These are phyloP conservation scores for Fonsecaea pugnacius DNA, from an alignment of 2,329 filamentous ascomycete species.

Conservation along the genomic window DNA sequence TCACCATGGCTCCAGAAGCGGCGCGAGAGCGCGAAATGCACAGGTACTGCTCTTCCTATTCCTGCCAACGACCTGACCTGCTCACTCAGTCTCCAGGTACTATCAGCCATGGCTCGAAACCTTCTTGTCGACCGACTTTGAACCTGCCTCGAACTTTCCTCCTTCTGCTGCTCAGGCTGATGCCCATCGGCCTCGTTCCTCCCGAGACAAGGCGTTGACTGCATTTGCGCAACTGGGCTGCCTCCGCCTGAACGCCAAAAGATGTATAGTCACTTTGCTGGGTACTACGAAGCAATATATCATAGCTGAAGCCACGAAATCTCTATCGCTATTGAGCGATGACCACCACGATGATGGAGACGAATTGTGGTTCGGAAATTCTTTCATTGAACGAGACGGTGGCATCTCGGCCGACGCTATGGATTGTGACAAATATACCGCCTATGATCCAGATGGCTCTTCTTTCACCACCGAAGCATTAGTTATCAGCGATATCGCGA, in stretches of 20 bases:
- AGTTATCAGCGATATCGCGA: slow-evolving; percentile 47
- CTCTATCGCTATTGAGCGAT: slow-evolving; percentile 45
- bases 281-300: slow-evolving; percentile 55
- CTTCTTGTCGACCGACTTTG: slow-evolving; percentile 36
- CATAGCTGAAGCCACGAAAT: slow-evolving; percentile 57
- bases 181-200: slow-evolving; percentile 38
- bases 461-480: slow-evolving; percentile 30
- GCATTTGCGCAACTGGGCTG: slow-evolving; percentile 57
- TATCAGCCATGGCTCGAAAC: slow-evolving; percentile 37
- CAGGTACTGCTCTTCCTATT: slow-evolving; percentile 13
- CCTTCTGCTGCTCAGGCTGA: slow-evolving; percentile 22
- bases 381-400: slow-evolving; percentile 39
- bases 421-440: slow-evolving; percentile 27
- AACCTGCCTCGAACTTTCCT: slow-evolving; percentile 18
- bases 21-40: slow-evolving; percentile 35
- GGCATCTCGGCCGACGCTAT: slow-evolving; percentile 41
- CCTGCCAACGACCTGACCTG: not conserved
- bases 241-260: slow-evolving; percentile 49
- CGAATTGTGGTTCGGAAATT: slow-evolving; percentile 40
- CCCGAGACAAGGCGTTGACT: slow-evolving; percentile 48
- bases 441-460: slow-evolving; percentile 27
- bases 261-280: slow-evolving; percentile 58
- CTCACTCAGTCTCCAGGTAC: slow-evolving; percentile 15
- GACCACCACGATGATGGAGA: slow-evolving; percentile 39
- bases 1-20: slow-evolving; percentile 30